Evolutionary conservation across 805 yeast species (phyloP), one percentile per base, ranked within the genome.

Genomic region (Spathaspora girioi): DNA sequence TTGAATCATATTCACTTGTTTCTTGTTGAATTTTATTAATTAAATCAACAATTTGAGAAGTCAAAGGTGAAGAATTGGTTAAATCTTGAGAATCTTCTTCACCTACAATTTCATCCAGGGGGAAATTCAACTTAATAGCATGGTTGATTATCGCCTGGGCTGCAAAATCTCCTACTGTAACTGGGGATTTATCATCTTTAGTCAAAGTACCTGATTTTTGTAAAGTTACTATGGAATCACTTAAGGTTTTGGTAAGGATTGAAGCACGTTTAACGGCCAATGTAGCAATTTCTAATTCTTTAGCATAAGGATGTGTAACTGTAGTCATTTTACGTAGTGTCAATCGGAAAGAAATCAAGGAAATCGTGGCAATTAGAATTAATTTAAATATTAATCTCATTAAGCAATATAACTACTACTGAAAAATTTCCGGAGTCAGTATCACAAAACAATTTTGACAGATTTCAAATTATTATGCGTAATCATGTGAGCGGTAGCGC

Each of bases 121-220:
- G 97, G 74, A 94, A 94, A 57, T 85, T 87, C 49, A 80, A 67
- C 61, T 81, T 77, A 52, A 94, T 80, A 2, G 97, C 92, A 52
- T 89, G 82, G 68, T 91, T 93, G 52, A 94, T 84, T 44, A 93
- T 81, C 0, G 97, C 97, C 64, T 94, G 99, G 0, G 97, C 92
- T 3, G 96, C 97, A 64, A 87, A 94, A 67, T 94, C 99, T 15
- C 98, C 99, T 50, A 89, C 76, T 1, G 99, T 94, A 14, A 94
- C 99, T 1, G 99, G 99, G 1, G 97, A 89, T 55, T 84, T 82
- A 66, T 93, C 99, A 41, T 80, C 79, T 65, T 94, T 94, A 54
- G 90, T 85, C 51, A 90, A 80, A 45, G 89, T 76, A 5, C 77
- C 77, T 20, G 87, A 55, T 70, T 76, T 53, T 68, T 67, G 55